These are phyloP conservation scores for Musa acuminata DNA, from an alignment of 176 grass and related monocot genomes.

Conservation along the genomic window DNA sequence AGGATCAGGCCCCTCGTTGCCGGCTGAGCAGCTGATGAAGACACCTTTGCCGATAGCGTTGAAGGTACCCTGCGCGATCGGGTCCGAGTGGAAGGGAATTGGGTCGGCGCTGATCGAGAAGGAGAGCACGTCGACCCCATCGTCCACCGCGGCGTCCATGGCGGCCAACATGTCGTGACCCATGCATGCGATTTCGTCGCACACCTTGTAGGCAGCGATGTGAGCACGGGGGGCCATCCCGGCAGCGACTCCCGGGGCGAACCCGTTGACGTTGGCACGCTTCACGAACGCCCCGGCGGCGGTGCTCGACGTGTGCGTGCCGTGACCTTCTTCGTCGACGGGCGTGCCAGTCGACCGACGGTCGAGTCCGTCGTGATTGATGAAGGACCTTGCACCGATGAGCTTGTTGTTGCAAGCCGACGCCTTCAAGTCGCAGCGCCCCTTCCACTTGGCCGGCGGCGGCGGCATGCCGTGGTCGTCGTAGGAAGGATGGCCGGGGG, in stretches of 20 bases:
- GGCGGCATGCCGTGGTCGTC: conserved; percentile 8
- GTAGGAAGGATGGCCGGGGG: neutral
- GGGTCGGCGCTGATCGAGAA: neutral
- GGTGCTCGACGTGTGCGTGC: conserved; percentile 2
- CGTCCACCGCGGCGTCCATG: neutral
- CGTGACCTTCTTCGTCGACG: neutral
- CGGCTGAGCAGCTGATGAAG: too few relatives aligned
- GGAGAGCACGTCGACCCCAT: conserved; percentile 9
- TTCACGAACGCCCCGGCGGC: neutral
- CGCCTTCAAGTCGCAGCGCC: neutral
- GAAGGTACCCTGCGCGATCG: neutral
- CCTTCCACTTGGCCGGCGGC: conserved; percentile 17
- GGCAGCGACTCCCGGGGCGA: neutral
- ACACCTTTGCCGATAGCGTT: too few relatives aligned
- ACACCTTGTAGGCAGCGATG: neutral
- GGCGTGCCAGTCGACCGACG: too few relatives aligned
- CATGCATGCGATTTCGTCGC: neutral
- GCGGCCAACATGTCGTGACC: neutral
- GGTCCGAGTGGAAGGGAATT: neutral
- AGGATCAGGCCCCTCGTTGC: too few relatives aligned
- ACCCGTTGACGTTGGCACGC: neutral
- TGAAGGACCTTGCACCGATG: neutral
- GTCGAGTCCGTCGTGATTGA: neutral
- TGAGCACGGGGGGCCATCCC: conserved; percentile 3
- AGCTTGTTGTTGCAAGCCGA: neutral